Evolutionary conservation across 257 asterid species (phyloP).

Genomic region (Fraxinus excelsior): DNA sequence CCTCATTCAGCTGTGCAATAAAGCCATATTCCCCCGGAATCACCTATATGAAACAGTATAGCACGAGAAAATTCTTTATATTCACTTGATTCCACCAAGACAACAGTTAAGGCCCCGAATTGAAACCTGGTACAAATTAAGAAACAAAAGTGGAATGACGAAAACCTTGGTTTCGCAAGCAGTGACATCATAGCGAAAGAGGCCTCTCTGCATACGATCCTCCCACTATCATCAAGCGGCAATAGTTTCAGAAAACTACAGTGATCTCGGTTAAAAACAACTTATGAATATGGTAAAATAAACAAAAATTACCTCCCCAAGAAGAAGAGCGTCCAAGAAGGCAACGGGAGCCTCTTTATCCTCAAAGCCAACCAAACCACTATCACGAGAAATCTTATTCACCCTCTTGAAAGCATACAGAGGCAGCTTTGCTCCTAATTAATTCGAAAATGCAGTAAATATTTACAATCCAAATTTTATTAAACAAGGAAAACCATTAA

Average conservation of each 20-base stretch:
- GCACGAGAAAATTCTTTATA: not conserved
- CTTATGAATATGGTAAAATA: not conserved
- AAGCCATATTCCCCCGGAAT: conserved; percentile 91
- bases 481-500: not conserved
- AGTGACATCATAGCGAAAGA: conserved; percentile 97
- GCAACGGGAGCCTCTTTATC: conserved; percentile 52
- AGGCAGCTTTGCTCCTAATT: conserved; percentile 74
- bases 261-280: not conserved
- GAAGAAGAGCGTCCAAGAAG: conserved; percentile 70
- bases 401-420: conserved; percentile 63
- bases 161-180: conserved; percentile 92
- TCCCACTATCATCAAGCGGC: conserved; percentile 75
- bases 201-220: conserved; percentile 91
- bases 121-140: not conserved
- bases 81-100: not conserved
- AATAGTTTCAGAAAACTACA: conserved; percentile 23
- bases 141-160: conserved; percentile 2
- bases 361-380: conserved; percentile 31
- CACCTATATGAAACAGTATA: conserved; percentile 45
- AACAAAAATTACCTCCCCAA: conserved; percentile 59
- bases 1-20: conserved; percentile 91
- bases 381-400: conserved; percentile 32
- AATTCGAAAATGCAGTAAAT: conserved; percentile 22
- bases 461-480: not conserved
- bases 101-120: not conserved